Evolutionary conservation across 768 basidiomycete species (phyloP).

Genomic region (Phanerochaete sordida): DNA sequence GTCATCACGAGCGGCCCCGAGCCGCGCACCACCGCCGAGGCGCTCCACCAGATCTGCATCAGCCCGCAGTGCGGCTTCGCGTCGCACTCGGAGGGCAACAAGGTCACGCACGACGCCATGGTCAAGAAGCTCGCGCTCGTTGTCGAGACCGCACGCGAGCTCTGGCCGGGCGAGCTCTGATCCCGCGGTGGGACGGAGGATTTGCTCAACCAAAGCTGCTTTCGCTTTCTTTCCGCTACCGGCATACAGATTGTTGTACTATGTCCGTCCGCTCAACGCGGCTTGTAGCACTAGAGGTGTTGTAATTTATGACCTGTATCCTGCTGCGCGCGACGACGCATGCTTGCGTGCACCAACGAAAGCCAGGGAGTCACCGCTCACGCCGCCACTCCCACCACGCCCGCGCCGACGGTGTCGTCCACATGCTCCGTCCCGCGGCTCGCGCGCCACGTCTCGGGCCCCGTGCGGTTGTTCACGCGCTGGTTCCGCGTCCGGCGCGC

Average conservation of each 20-base stretch:
- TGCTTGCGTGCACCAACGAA: no score
- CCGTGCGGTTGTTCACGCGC: slow-evolving; percentile 35
- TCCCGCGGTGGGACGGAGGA: neutral
- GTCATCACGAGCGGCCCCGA: slow-evolving; percentile 36
- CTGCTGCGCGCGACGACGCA: no score
- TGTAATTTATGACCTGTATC: no score
- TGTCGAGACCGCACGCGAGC: slow-evolving; percentile 30
- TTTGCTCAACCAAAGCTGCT: neutral
- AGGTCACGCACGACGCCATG: slow-evolving; percentile 34
- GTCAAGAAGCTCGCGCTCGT: slow-evolving; percentile 32
- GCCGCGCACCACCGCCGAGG: slow-evolving; percentile 35
- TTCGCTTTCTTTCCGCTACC: neutral
- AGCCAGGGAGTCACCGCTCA: no score
- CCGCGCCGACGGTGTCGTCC: neutral
- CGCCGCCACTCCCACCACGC: no score
- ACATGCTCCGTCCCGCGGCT: slow-evolving; percentile 19
- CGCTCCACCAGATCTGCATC: slow-evolving; percentile 39
- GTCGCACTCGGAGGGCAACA: slow-evolving; percentile 42
- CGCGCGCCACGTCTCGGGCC: slow-evolving; percentile 20
- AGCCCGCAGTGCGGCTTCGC: slow-evolving; percentile 54
- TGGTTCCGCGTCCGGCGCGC: slow-evolving; percentile 36
- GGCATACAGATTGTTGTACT: neutral
- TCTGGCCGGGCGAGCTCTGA: slow-evolving; percentile 34
- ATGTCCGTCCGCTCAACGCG: neutral
- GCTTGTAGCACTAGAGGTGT: neutral